phyloP scores from a whole-genome alignment of 1,284 basidiomycete genomes.

The Coniferiporia weirii region DNA sequence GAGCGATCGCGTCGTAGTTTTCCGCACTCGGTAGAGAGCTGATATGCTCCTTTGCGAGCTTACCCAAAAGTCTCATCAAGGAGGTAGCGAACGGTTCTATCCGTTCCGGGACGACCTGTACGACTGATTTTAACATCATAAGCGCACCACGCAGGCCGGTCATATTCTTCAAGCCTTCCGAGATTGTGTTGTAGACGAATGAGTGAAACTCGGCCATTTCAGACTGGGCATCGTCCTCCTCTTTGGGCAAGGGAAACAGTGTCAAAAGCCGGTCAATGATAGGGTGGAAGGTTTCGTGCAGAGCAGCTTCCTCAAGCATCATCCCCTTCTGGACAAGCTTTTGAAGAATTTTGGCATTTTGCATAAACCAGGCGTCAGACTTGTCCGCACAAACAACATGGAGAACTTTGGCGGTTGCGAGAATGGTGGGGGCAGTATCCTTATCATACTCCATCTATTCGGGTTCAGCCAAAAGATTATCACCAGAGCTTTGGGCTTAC shows the following conservation, averaged over 20 bases:
- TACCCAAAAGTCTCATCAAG: conserved; percentile 83
- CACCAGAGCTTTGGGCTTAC: background rate
- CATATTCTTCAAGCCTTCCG: conserved; percentile 76
- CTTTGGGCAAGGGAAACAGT: conserved; percentile 80
- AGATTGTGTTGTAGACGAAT: conserved; percentile 73
- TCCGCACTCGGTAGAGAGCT: conserved; percentile 42
- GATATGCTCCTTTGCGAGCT: conserved; percentile 87
- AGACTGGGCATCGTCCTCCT: conserved; percentile 63
- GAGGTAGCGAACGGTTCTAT: conserved; percentile 77
- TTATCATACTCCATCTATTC: conserved; percentile 73
- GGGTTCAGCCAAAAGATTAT: conserved; percentile 22
- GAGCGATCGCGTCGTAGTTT: conserved; percentile 55
- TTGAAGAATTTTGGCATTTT: conserved; percentile 78
- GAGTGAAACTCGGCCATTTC: conserved; percentile 75
- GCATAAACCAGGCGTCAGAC: conserved; percentile 76
- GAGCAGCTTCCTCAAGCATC: conserved; percentile 64
- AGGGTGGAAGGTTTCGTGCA: conserved; percentile 79
- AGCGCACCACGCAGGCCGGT: conserved; percentile 77
- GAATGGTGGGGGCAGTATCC: conserved; percentile 60
- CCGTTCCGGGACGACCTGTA: conserved; percentile 79
- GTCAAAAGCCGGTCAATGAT: conserved; percentile 84
- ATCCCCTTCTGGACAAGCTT: conserved; percentile 89
- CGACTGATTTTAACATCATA: conserved; percentile 84
- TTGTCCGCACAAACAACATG: conserved; percentile 84
- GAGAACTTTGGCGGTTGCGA: conserved; percentile 86